Evolutionary conservation across 805 yeast species (phyloP), one percentile per base, ranked within the genome.

Genomic region (Pichia pseudocactophila): DNA sequence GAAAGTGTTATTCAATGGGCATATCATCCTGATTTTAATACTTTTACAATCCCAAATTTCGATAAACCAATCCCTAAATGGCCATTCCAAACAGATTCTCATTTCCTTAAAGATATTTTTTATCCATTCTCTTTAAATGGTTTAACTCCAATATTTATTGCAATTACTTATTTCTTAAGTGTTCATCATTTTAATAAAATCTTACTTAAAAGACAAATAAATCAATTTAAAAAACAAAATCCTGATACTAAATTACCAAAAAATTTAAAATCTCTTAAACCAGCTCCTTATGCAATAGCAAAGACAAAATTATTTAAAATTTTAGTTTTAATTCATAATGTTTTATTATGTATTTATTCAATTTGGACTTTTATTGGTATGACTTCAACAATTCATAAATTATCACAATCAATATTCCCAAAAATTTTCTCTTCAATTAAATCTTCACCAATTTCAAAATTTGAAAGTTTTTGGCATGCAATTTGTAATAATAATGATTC

Each of bases 311-410:
- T 58, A 12, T 80, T 81, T 68, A 74, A 73, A 55, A 37, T 61
- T 27, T 68, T 79, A 40, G 85, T 80, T 22, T 57, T 80, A 13
- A 49, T 75, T 33, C 88, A 80, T 61, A 80, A 80, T 55, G 50
- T 77, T 18, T 69, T 73, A 35, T 69, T 80, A 30, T 80, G 86
- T 56, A 63, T 64, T n/a, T 80, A 79, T 61, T 79, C 85, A 3
- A 70, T 71, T 26, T 80, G 85, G 85, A 79, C 87, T 8, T 79
- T 79, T 48, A 37, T 75, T 18, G 84, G 85, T n/a, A 78, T 80
- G 79, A 58, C 71, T 22, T 53, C 63, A 16, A 66, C 81, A 10
- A 72, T 80, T 52, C 19, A 34, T 20, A 44, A 49, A 17, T 18
- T 49, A 13, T 58, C 69, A 4, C 56, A 56, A 32, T 56, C 55